phyloP scores from a whole-genome alignment of 306 rosid genomes.

The Styphnolobium japonicum region DNA sequence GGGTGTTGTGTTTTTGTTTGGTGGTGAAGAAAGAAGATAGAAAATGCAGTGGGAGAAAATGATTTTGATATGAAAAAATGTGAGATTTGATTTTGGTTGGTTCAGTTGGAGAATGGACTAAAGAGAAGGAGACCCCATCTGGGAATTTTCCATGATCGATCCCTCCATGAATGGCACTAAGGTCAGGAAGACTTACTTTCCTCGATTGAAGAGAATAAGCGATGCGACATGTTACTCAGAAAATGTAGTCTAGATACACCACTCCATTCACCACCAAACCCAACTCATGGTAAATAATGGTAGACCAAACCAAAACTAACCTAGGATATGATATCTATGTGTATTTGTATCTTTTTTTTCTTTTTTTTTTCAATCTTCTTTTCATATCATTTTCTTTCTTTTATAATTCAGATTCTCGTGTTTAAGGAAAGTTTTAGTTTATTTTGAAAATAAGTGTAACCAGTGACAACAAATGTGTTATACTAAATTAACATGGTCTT shows the following conservation, averaged over 20 bases:
- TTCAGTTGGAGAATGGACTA: neutral
- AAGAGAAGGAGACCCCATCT: neutral
- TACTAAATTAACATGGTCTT: too few species aligned
- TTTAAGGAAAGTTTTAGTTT: too few species aligned
- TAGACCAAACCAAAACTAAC: too few species aligned
- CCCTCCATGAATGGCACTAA: conserved; percentile 44
- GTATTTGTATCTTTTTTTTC: too few species aligned
- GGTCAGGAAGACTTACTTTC: conserved; percentile 28
- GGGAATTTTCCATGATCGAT: conserved; percentile 18
- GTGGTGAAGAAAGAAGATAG: neutral
- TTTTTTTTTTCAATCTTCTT: too few species aligned
- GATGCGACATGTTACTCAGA: conserved; percentile 56
- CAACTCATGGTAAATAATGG: too few species aligned
- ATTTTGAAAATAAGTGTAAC: too few species aligned
- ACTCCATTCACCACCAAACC: conserved; percentile 44
- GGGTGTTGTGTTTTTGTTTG: neutral
- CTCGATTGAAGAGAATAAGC: conserved; percentile 80
- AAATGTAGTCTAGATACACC: conserved; percentile 30
- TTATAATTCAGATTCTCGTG: too few species aligned
- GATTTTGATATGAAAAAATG: conserved; percentile 2
- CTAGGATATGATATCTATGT: too few species aligned
- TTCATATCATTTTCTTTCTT: too few species aligned
- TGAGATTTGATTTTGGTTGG: conserved; percentile 17
- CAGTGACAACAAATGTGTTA: too few species aligned
- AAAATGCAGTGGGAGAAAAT: too few species aligned